phyloP scores from a whole-genome alignment of 1,284 basidiomycete species.

The Ceratobasidium sp. region DNA sequence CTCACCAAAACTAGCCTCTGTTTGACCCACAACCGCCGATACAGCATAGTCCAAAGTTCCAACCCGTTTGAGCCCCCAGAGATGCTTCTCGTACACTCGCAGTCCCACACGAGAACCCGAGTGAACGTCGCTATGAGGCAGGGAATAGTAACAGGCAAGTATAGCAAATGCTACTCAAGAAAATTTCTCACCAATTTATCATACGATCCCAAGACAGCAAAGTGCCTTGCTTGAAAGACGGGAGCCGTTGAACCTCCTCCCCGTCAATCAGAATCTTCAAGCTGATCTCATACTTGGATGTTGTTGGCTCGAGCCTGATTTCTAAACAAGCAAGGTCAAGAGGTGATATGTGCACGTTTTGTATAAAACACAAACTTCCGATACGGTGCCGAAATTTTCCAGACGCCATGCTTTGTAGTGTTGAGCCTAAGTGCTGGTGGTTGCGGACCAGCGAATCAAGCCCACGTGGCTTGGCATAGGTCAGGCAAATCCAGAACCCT shows the following conservation, averaged over 20 bases:
- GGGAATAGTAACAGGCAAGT: neutral
- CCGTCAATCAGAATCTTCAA: neutral
- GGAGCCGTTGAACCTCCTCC: neutral
- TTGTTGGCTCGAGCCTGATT: conserved; percentile 8
- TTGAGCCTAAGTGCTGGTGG: too few relatives aligned
- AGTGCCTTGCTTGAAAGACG: neutral
- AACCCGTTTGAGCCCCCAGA: neutral
- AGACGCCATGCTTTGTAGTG: too few relatives aligned
- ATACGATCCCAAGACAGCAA: neutral
- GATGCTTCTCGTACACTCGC: neutral
- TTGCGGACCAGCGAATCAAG: too few relatives aligned
- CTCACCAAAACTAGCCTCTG: neutral
- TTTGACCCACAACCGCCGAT: neutral
- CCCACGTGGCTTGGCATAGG: too few relatives aligned
- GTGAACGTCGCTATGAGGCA: neutral
- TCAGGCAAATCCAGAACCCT: too few relatives aligned
- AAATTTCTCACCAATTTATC: neutral
- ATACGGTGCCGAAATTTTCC: too few relatives aligned
- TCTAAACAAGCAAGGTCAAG: neutral
- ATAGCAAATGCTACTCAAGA: neutral
- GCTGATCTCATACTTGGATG: neutral
- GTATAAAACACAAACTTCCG: too few relatives aligned
- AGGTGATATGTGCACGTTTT: too few relatives aligned
- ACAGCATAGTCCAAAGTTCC: neutral
- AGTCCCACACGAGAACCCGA: neutral